Conservation (phyloP, 2,329 filamentous ascomycete genomes). For the Penicillium sp. region DNA sequence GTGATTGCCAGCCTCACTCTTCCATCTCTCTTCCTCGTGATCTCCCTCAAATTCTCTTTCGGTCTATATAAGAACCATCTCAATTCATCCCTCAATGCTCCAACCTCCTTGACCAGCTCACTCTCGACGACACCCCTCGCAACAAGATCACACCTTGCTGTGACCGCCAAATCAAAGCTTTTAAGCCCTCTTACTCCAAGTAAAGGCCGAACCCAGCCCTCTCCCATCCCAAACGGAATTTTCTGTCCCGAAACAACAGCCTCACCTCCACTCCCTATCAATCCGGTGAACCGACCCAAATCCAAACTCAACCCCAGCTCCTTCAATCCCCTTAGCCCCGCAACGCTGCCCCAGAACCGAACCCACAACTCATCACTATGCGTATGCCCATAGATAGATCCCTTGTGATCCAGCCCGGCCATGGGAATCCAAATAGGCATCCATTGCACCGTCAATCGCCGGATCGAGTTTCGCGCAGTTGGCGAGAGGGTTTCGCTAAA, state of each 20-base stretch:
- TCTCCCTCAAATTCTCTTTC: constrained; percentile 3
- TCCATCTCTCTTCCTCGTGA: constrained; percentile 5
- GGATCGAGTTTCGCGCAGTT: constrained; percentile 19
- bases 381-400: constrained; percentile 38
- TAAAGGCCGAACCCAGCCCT: constrained; percentile 34
- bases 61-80: constrained; percentile 27
- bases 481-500: constrained; percentile 30
- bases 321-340: constrained; percentile 19
- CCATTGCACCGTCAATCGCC: constrained; percentile 34
- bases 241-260: constrained; percentile 23
- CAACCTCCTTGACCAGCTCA: constrained; percentile 29
- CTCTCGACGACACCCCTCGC: constrained; percentile 30
- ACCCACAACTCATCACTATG: constrained; percentile 38
- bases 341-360: constrained; percentile 31
- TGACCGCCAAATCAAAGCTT: constrained; percentile 36
- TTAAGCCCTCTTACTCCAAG: constrained; percentile 30
- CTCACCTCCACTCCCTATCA: constrained; percentile 8
- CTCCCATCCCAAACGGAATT: constrained; percentile 27
- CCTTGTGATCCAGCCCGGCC: constrained; percentile 28
- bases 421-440: constrained; percentile 38
- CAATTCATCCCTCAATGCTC: constrained; percentile 28
- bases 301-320: constrained; percentile 32
- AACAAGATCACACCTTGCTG: constrained; percentile 32
- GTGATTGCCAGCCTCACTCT: constrained; percentile 30
- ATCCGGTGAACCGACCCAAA: constrained; percentile 31